Percentiles rank a stretch among this genome's conserved stretches.
Evolutionary conservation across 768 basidiomycete species (phyloP).

Genomic region (Coprinellus micaceus): DNA sequence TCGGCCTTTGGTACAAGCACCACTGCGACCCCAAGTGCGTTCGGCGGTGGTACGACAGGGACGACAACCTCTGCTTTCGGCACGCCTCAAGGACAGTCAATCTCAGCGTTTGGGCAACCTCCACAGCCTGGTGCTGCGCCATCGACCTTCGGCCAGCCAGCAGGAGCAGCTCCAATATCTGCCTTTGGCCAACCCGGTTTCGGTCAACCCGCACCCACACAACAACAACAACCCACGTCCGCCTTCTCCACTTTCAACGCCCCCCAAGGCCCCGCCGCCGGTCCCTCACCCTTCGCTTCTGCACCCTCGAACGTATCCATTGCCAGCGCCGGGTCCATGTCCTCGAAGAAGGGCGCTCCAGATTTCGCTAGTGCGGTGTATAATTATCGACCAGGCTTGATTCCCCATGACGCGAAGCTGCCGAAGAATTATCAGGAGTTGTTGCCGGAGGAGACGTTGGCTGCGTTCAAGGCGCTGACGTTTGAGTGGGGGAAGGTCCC

Average conservation of each 20-base stretch:
- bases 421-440: constrained; percentile 56
- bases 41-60: constrained; percentile 18
- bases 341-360: not conserved
- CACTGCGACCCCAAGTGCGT: constrained; percentile 19
- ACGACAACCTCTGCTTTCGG: constrained; percentile 15
- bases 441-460: constrained; percentile 46
- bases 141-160: no score
- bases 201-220: not conserved
- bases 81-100: constrained; percentile 13
- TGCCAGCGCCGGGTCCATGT: not conserved
- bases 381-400: constrained; percentile 42
- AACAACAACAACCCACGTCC: not conserved
- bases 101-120: constrained; percentile 4
- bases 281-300: constrained; percentile 5
- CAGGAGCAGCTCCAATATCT: no score
- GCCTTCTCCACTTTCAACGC: constrained; percentile 13
- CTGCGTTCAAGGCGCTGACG: constrained; percentile 51
- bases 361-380: constrained; percentile 22
- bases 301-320: not conserved
- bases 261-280: constrained; percentile 7
- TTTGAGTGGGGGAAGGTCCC: constrained; percentile 71
- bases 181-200: constrained; percentile 7
- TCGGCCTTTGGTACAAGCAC: constrained; percentile 18
- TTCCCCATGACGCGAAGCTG: constrained; percentile 54
- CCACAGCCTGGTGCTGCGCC: not conserved